Evolutionary conservation across 441 rosid species (phyloP).

Genomic region (Populus hybrid): DNA sequence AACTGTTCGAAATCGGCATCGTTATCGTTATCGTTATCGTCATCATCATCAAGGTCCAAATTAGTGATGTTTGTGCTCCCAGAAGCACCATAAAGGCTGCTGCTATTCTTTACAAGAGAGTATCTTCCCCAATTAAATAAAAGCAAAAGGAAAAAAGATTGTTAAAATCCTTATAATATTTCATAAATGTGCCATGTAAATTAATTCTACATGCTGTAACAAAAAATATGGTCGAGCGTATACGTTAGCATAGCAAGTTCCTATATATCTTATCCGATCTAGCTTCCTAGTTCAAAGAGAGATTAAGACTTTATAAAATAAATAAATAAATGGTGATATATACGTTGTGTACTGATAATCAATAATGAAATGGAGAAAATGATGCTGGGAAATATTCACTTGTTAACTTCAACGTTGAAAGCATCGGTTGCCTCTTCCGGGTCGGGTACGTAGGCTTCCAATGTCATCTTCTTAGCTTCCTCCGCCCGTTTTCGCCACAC

Average conservation of each 20-base stretch:
- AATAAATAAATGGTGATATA: neutral
- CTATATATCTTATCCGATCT: neutral
- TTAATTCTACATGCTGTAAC: neutral
- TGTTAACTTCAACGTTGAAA: slow-evolving; percentile 26
- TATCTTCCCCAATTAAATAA: neutral
- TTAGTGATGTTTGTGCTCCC: slow-evolving; percentile 13
- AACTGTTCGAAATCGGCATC: neutral
- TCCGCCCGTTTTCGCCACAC: slow-evolving; percentile 33
- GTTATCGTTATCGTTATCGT: too few species aligned
- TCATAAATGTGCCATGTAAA: neutral
- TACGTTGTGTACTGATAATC: neutral
- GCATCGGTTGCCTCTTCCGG: slow-evolving; percentile 39
- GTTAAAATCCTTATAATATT: too few species aligned
- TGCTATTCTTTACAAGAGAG: neutral
- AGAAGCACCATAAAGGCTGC: neutral
- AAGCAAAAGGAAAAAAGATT: neutral
- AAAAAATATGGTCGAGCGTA: neutral
- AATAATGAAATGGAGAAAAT: neutral
- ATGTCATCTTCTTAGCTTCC: slow-evolving; percentile 19
- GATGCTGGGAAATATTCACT: slow-evolving; percentile 9
- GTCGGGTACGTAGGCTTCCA: slow-evolving; percentile 32
- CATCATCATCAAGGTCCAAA: neutral
- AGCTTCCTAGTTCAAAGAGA: neutral
- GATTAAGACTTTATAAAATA: neutral
- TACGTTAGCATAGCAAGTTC: neutral